Evolutionary conservation across 306 rosid genomes (phyloP).

Genomic region (Rosa multiflora): DNA sequence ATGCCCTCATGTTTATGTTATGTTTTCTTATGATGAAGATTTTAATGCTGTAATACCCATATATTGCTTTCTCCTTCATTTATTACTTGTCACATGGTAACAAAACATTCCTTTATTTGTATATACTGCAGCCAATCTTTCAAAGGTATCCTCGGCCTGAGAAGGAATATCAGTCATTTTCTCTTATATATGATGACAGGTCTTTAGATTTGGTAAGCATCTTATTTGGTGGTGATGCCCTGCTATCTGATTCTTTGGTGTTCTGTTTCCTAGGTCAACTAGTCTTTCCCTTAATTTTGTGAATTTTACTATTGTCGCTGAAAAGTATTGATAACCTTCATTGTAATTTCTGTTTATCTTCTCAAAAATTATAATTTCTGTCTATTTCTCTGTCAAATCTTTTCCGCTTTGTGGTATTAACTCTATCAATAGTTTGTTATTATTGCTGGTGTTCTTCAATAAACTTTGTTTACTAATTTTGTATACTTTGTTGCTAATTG

Average conservation of each 20-base stretch:
- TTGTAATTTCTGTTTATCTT: neutral
- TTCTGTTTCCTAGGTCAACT: too few species aligned
- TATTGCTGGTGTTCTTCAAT: neutral
- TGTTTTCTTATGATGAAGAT: neutral
- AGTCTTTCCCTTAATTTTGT: neutral
- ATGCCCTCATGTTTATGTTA: neutral
- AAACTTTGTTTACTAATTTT: conserved; percentile 1
- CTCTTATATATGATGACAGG: conserved; percentile 72
- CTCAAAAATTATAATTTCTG: too few species aligned
- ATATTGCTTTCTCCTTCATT: neutral
- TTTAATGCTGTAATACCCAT: neutral
- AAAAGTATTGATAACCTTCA: neutral
- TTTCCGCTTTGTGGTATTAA: neutral
- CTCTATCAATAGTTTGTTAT: neutral
- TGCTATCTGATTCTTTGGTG: too few species aligned
- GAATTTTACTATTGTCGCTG: neutral
- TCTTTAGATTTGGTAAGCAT: conserved; percentile 67
- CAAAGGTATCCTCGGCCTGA: conserved; percentile 84
- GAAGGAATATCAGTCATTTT: conserved; percentile 85
- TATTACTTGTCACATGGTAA: conserved; percentile 3
- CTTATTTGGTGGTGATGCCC: conserved; percentile 5
- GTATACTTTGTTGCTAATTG: conserved; percentile 7
- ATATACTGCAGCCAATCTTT: conserved; percentile 58
- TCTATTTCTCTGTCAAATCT: neutral
- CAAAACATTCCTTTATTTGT: neutral